phyloP scores from a whole-genome alignment of 495 filamentous ascomycete genomes.

The Rhypophila decipiens region DNA sequence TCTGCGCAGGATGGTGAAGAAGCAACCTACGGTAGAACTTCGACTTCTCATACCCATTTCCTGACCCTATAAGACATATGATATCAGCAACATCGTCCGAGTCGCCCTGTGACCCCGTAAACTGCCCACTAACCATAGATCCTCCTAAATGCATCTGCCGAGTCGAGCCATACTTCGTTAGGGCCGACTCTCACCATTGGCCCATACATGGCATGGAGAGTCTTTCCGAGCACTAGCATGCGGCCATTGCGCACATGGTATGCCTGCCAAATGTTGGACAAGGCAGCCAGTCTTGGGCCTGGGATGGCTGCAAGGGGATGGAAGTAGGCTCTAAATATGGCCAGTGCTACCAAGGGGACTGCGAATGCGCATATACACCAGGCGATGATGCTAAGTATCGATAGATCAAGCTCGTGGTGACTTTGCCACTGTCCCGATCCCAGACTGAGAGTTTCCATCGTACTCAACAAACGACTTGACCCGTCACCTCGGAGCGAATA shows the following conservation, averaged over 20 bases:
- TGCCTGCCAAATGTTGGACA: conserved; percentile 35
- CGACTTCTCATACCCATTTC: conserved; percentile 27
- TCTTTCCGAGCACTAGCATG: conserved; percentile 21
- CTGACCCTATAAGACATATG: conserved; percentile 13
- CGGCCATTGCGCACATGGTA: conserved; percentile 23
- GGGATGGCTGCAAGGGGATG: conserved; percentile 30
- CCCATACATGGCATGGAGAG: conserved; percentile 47
- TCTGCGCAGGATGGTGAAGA: background rate
- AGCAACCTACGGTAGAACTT: conserved; percentile 30
- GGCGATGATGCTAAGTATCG: too few species aligned
- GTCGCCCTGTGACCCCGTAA: too few species aligned
- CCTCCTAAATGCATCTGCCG: conserved; percentile 27
- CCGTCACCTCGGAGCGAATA: too few species aligned
- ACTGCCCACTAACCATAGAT: conserved; percentile 34
- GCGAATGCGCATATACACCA: too few species aligned
- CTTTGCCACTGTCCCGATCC: too few species aligned
- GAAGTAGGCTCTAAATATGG: conserved; percentile 19
- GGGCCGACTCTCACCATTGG: conserved; percentile 52
- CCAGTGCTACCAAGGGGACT: background rate
- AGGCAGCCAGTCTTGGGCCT: conserved; percentile 27
- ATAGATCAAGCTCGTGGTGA: too few species aligned
- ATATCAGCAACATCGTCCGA: background rate
- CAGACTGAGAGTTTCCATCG: too few species aligned
- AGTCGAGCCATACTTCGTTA: conserved; percentile 46
- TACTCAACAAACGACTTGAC: too few species aligned